Evolutionary conservation across 1,139 yeast species (phyloP).

Genomic region (Yamadazyma buinensis): DNA sequence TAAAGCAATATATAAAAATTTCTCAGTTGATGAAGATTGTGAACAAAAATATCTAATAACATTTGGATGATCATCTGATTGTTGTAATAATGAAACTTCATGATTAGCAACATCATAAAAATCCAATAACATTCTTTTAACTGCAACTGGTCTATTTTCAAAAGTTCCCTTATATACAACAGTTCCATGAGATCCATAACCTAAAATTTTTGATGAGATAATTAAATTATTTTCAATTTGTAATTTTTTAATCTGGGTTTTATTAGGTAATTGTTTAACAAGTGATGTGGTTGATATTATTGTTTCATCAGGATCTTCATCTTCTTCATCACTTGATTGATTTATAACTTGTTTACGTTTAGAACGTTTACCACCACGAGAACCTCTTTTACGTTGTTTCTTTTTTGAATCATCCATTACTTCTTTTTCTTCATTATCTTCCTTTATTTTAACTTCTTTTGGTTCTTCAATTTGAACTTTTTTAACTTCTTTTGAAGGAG

Average conservation of each 20-base stretch:
- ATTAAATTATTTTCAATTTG: conserved; percentile 53
- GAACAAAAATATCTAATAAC: conserved; percentile 92
- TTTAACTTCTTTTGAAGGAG: not conserved
- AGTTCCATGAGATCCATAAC: conserved; percentile 97
- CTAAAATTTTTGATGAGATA: conserved; percentile 71
- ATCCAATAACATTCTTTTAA: conserved; percentile 87
- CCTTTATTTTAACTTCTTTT: conserved; percentile 1
- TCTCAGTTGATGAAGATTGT: conserved; percentile 66
- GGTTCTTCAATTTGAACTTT: not conserved
- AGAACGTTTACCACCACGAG: conserved; percentile 70
- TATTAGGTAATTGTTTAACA: conserved; percentile 18
- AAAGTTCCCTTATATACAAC: conserved; percentile 88
- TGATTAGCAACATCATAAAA: conserved; percentile 95
- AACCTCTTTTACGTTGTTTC: conserved; percentile 74
- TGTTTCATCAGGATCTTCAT: conserved; percentile 6
- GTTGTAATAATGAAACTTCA: conserved; percentile 82
- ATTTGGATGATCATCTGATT: conserved; percentile 95
- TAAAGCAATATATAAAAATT: conserved; percentile 86
- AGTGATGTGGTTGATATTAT: conserved; percentile 28
- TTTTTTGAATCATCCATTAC: conserved; percentile 14
- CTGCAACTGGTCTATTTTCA: conserved; percentile 93
- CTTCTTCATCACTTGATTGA: conserved; percentile 11
- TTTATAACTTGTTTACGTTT: conserved; percentile 20
- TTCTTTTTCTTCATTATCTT: conserved; percentile 6
- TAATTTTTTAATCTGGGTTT: conserved; percentile 26